Evolutionary conservation across 768 basidiomycete species (phyloP), one percentile per base, ranked within the genome.

Genomic region (Amyloporia xantha): DNA sequence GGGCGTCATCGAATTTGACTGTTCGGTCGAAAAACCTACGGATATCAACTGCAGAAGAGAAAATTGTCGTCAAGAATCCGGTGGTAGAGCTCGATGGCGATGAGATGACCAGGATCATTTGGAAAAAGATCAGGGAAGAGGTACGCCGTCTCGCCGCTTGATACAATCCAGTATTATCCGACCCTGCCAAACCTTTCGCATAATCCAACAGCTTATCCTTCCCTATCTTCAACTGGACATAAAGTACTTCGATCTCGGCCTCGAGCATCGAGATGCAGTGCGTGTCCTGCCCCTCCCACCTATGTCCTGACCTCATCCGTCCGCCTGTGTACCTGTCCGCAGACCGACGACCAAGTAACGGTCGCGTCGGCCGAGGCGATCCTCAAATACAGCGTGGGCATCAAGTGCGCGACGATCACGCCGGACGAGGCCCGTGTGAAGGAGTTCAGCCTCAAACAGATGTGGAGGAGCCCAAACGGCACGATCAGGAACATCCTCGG

Each of bases 81-180:
- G 79, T 96, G 40, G 92, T 96, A 41, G 93, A 96, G 71, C 79
- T 97, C 45, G 93, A 97, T 66, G 93, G 93, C 41, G 94, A 96
- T 69, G 95, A 99, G 71, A 98, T 98, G 95, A 99, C 95, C 27
- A 77, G 95, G 57, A 96, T 99, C 62, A 99, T 98, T 66, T 97
- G 91, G 92, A 93, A 92, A 80, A 92, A 92, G 76, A 93, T 94
- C 62, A 76, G 90, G 50, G 88, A 96, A 61, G 91, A 96, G 81
- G 92, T 91, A 49, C 52, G 78, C 68, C 6, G 11, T 40, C 38
- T 6, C 38, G n/a, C 17, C 25, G 12, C 41, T 43, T 23, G 25
- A 43, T 9, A 21, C 39, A 40, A n/a, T n/a, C n/a, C n/a, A n/a
- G n/a, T n/a, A 40, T 7, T 40, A 40, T 21, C 20, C 23, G n/a